Evolutionary conservation across 2,329 filamentous ascomycete species (phyloP), one percentile per base, ranked within the genome.

Genomic region (Neofusicoccum parvum): DNA sequence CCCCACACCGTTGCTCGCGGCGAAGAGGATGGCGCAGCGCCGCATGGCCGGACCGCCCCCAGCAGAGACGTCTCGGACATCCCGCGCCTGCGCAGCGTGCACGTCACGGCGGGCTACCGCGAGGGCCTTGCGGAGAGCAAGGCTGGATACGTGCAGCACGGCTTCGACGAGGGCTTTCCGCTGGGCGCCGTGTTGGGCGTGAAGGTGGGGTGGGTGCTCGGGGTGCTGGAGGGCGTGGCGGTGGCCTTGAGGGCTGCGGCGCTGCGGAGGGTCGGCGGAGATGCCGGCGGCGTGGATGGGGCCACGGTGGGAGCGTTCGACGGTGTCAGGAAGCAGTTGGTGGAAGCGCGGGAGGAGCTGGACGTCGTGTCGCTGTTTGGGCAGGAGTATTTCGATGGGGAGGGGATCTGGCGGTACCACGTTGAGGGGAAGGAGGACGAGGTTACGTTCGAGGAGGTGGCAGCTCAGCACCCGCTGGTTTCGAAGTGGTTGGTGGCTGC

Each of bases 161-260:
- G 94, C 0, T 98, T 99, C 74, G 95, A 99, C 75, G 92, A 94
- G 69, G 94, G 94, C 0, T 98, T 93, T 75, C 84, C 88, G 14
- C 83, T 98, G 0, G 95, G 95, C 12, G 94, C 92, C 0, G 88
- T 90, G 60, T 80, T 98, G 36, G 95, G 94, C 0, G 76, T 91
- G 69, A 84, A 85, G 34, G 90, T 88, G 0, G 95, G 95, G 0
- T 88, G 87, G 69, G 80, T 96, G 12, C 76, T 96, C 3, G 95
- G 95, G 0, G 80, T 92, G 3, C 74, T 97, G 5, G 92, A 96
- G 72, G 92, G 90, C 0, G 78, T 97, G 20, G 77, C 81, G 0
- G 79, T 80, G 14, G 86, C 87, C 10, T 69, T 85, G 65, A 70
- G 67, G 46, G 73, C 67, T 23, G 56, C 67, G 54, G 46, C 70